Evolutionary conservation across 2,329 filamentous ascomycete species (phyloP), one percentile per base, ranked within the genome.

Genomic region (Monilinia vaccinii-corymbosi): DNA sequence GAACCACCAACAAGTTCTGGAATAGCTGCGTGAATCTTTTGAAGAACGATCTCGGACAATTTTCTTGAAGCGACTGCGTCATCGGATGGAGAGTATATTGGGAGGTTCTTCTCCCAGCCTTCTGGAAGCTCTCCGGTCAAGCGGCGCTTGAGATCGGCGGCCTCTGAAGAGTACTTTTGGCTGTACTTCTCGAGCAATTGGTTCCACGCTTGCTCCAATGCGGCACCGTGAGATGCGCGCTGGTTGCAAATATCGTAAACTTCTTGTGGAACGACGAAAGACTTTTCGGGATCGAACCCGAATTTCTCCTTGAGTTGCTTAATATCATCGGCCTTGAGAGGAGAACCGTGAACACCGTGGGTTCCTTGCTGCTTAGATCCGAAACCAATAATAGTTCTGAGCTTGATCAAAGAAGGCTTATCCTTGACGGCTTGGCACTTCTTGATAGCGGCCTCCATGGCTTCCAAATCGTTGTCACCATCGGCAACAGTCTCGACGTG

Each of bases 401-500:
- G 85, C 82, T 96, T 92, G 82, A 99, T 97, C 72, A 99, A 80
- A 63, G 92, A 88, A 66, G 94, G 94, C 88, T 97, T 99, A 83
- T 97, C 85, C 76, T 85, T 97, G 77, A 95, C 88, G 67, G 86
- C 80, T 81, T 93, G 86, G 75, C 86, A 88, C 79, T 89, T 84
- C 76, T 86, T 83, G 76, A 99, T 89, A 70, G 94, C 94, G 64
- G 82, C 85, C 80, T 96, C 91, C 63, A 99, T 97, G 72, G 76
- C 85, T 67, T 86, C 87, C 61, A 97, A 85, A 77, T 97, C 91
- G 75, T 84, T 76, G 81, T 99, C 89, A 76, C 94, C 94, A 71
- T 97, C 85, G 71, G 86, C 79, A 74, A 99, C 92, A 75, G 82
- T 81, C 73, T 89, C 79, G 63, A 87, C 85, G 78, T 99, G 91